Percentiles rank a stretch among this genome's conserved stretches.
Conservation (phyloP, 768 basidiomycete genomes). For the Leccinum rimulosum region DNA sequence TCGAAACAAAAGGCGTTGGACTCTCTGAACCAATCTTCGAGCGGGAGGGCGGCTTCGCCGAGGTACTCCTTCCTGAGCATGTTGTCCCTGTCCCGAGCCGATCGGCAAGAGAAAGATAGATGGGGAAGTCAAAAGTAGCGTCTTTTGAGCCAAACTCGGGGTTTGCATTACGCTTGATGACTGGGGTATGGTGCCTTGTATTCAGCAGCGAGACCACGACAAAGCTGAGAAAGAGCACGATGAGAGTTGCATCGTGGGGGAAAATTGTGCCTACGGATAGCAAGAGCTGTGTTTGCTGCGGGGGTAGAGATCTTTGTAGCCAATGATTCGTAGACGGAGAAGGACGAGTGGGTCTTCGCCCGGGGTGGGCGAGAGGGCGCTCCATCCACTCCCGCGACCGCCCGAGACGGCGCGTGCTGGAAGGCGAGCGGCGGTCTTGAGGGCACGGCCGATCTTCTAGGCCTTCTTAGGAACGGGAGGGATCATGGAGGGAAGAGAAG, state of each 20-base stretch:
- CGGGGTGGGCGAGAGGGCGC: conserved; percentile 41
- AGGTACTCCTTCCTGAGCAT: conserved; percentile 85
- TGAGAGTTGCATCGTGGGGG: not conserved
- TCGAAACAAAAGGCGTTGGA: conserved; percentile 48
- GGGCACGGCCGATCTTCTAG: conserved; percentile 55
- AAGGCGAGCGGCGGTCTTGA: conserved; percentile 57
- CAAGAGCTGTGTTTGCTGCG: conserved; percentile 69
- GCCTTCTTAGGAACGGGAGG: conserved; percentile 40
- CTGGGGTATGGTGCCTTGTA: conserved; percentile 67
- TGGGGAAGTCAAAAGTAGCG: conserved; percentile 87
- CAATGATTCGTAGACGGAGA: conserved; percentile 65
- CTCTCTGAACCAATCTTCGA: conserved; percentile 79
- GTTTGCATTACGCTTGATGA: conserved; percentile 67
- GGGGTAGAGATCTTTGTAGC: conserved; percentile 57
- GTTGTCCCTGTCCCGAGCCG: conserved; percentile 85
- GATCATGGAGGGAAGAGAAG: conserved; percentile 15
- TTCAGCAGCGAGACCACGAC: conserved; percentile 64
- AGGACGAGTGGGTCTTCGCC: conserved; percentile 68
- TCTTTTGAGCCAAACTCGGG: conserved; percentile 65
- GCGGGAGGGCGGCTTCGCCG: conserved; percentile 75
- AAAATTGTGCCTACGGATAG: conserved; percentile 63
- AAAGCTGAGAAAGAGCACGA: conserved; percentile 43
- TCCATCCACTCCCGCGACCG: conserved; percentile 37
- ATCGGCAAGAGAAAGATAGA: conserved; percentile 75
- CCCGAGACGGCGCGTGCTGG: conserved; percentile 44